Evolutionary conservation across 2,329 filamentous ascomycete species (phyloP), one percentile per base, ranked within the genome.

Genomic region (Sporothrix globosa): DNA sequence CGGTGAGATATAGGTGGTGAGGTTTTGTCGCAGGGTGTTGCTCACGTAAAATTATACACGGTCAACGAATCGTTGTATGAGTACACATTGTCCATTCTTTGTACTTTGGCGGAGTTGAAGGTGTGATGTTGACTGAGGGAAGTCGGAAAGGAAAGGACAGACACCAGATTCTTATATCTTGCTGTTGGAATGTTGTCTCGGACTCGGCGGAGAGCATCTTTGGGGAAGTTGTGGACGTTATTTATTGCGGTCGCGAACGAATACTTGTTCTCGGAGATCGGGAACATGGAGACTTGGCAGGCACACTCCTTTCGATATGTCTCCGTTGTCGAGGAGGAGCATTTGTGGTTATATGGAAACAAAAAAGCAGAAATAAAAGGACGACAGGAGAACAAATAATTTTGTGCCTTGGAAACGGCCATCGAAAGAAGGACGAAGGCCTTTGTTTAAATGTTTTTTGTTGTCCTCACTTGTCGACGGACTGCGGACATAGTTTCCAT

Each of bases 211-310:
- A 50, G 44, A 48, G 6, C 2, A 19, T 10, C 19, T 9, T 50
- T 66, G 41, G 41, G 44, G 34, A 30, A 65, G 44, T 34, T 30
- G 44, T 48, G 61, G 44, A 4, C 44, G 13, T 34, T n/a, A 34
- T 50, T 63, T 44, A 63, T 46, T 63, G 58, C n/a, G 39, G 41
- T 46, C 41, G 21, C 11, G 24, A 34, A 13, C 60, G 21, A 66
- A 27, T n/a, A 46, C 46, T 63, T 63, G n/a, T 46, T 46, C 58
- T 63, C 58, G 58, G 58, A 44, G 58, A 7, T 66, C 61, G 44
- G 44, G 44, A 17, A n/a, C 27, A 34, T 46, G 44, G 61, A 50
- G 61, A 52, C 41, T 66, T 66, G 61, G 61, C 61, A 66, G 41
- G 58, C 58, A 63, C 58, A 63, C 58, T 7, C 41, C 14, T 46